Conservation (phyloP, 768 basidiomycete species). For the Porphyrellus cyaneotinctus region DNA sequence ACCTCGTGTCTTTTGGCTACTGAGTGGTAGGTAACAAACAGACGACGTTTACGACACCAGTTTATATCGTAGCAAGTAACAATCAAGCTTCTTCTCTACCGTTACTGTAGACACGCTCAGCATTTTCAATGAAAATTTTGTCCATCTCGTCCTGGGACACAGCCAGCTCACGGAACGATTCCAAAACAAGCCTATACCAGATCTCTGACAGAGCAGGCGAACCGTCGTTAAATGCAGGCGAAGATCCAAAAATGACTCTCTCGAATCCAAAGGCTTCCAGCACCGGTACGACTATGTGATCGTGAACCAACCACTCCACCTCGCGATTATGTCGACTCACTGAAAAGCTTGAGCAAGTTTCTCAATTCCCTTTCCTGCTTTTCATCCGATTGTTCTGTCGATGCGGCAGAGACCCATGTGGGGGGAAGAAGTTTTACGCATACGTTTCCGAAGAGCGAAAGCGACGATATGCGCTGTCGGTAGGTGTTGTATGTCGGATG, state of each 20-base stretch:
- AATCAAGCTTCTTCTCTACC: no score
- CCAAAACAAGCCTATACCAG: conserved; percentile 81
- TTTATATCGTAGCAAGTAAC: background rate
- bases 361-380: conserved; percentile 44
- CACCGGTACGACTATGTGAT: conserved; percentile 63
- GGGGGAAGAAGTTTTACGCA: conserved; percentile 77
- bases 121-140: conserved; percentile 62
- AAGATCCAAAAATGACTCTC: conserved; percentile 80
- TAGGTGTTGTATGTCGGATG: conserved; percentile 71
- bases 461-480: conserved; percentile 63
- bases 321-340: conserved; percentile 43
- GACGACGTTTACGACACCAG: background rate
- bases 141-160: conserved; percentile 76
- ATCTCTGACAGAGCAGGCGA: conserved; percentile 51
- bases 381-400: conserved; percentile 25
- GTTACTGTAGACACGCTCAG: conserved; percentile 38
- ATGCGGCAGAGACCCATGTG: conserved; percentile 56
- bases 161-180: conserved; percentile 73
- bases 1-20: conserved; percentile 3
- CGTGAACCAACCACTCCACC: background rate
- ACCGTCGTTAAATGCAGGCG: conserved; percentile 52
- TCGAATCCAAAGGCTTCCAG: conserved; percentile 83
- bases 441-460: conserved; percentile 71
- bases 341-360: conserved; percentile 78
- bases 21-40: background rate